Conservation (phyloP, 208 protist species). For the Porcisia deanei region DNA sequence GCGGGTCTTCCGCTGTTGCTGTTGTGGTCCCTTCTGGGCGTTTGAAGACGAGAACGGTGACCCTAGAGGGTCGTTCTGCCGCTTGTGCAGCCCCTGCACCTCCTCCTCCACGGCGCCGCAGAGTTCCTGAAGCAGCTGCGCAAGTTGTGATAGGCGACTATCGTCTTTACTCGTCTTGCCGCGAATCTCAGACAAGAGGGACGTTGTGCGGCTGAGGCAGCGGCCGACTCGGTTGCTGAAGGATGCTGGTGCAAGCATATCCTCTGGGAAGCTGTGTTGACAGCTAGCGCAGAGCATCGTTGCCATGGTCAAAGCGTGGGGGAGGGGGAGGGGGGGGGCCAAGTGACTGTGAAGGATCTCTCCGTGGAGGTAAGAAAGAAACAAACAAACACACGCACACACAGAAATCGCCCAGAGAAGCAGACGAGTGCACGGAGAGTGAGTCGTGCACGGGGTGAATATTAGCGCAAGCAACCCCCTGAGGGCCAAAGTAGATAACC, state of each 20-base stretch:
- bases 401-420: neutral
- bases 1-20: neutral
- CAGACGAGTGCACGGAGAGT: neutral
- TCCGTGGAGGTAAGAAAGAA: neutral
- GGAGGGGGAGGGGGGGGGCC: neutral
- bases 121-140: constrained; percentile 56
- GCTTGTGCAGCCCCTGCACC: constrained; percentile 39
- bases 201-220: constrained; percentile 46
- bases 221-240: constrained; percentile 77
- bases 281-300: constrained; percentile 81
- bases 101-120: constrained; percentile 78
- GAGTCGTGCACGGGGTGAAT: no score
- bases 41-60: constrained; percentile 1
- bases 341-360: no score
- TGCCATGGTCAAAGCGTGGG: constrained; percentile 23
- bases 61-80: constrained; percentile 12
- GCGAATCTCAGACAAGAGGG: constrained; percentile 41
- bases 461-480: neutral
- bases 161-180: constrained; percentile 43
- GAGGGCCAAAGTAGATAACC: no score
- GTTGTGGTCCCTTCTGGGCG: neutral
- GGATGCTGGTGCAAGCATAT: constrained; percentile 45
- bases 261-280: constrained; percentile 68
- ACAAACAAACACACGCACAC: constrained; percentile 4
- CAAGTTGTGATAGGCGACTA: constrained; percentile 49